phyloP scores from a whole-genome alignment of 208 protist species.

The Angomonas deanei region DNA sequence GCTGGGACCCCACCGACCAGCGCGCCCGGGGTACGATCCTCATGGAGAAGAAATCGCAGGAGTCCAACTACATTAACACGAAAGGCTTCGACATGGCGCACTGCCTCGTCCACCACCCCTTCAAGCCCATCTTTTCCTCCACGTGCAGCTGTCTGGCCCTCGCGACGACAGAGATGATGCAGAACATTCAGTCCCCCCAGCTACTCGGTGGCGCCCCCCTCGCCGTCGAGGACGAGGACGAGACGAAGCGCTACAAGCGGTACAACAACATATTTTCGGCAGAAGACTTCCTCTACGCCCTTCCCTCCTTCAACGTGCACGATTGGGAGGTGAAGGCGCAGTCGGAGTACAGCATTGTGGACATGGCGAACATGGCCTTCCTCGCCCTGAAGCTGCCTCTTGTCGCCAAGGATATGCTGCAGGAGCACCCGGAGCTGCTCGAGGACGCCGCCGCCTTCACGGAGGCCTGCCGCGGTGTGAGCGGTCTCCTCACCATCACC shows the following conservation, averaged over 20 bases:
- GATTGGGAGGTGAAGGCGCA: conserved; percentile 29
- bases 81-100: conserved; percentile 81
- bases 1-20: conserved; percentile 42
- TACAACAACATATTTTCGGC: conserved; percentile 84
- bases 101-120: conserved; percentile 82
- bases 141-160: conserved; percentile 71
- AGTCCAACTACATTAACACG: conserved; percentile 56
- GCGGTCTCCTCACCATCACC: conserved; percentile 60
- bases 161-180: conserved; percentile 85
- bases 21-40: conserved; percentile 70
- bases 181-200: conserved; percentile 32
- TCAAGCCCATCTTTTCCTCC: conserved; percentile 81
- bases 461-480: conserved; percentile 45
- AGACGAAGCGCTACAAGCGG: conserved; percentile 51
- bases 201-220: conserved; percentile 40
- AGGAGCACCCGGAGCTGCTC: conserved; percentile 9
- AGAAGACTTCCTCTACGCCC: conserved; percentile 80
- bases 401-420: conserved; percentile 34
- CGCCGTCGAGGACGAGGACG: conserved; percentile 30
- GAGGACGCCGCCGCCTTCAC: conserved; percentile 26
- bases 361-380: conserved; percentile 63
- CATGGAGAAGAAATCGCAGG: conserved; percentile 37
- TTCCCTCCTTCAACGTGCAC: conserved; percentile 66
- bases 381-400: conserved; percentile 57
- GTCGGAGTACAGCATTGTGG: conserved; percentile 18